Base-by-base conservation (phyloP, 805 yeast genomes). In the Zygoascus tannicola region DNA sequence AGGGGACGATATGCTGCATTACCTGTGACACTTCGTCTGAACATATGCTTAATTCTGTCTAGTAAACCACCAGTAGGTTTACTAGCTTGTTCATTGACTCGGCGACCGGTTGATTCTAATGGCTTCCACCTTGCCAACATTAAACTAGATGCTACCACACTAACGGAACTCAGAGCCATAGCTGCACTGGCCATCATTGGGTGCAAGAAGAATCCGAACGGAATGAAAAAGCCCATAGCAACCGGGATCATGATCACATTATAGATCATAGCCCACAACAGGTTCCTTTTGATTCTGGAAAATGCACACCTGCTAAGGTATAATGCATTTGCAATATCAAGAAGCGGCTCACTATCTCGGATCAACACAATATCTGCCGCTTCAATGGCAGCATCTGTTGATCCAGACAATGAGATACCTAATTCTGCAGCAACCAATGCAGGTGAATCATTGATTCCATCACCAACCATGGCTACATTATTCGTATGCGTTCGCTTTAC, bases 391-490 rank as follows among this genome's bases (percentile, higher is more conserved):
- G 92, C 85, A 56, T 92, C 97, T 0, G 97, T 85, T 4, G 97
- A 96, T 0, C 94, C 76, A 7, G 94, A 81, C 46, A 94, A 77
- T 8, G 97, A 92, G 55, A 94, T 78, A 20, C 98, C 98, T 16
- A 92, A 65, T 52, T 87, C 85, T 1, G 96, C 83, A 44, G 81
- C 74, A 1, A 85, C 94, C 44, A 92, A 71, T 0, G 97, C 97
- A 0, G 98, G 97, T 0, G 97, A 94, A 60, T 92, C 99, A 62
- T 92, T 92, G 52, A 92, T 85, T 47, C 99, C 99, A 64, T 92
- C 99, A 32, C 99, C 99, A 19, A 92, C 81, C 70, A 94, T 87
- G 4, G 88, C 90, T 35, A 92, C 81, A n/a, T 33, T 33, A 33
- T 14, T 16, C 7, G 35, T 14, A 28, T 28, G 54, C 1, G 4